Evolutionary conservation across 2,329 filamentous ascomycete species (phyloP).

Genomic region (Blumeriella jaapii): DNA sequence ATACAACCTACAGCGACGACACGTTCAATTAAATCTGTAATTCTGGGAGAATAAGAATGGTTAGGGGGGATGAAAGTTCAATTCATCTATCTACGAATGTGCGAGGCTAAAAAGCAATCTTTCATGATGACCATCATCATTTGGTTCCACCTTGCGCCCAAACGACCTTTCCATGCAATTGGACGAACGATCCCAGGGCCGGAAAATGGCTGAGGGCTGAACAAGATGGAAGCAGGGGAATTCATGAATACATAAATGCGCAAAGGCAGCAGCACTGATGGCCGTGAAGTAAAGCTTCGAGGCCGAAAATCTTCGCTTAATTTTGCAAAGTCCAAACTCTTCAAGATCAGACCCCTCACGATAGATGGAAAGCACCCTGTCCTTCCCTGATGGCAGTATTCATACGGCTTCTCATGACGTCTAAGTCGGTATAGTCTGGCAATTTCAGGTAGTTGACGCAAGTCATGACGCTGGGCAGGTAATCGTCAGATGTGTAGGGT

Average conservation of each 20-base stretch:
- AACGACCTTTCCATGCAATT: constrained; percentile 29
- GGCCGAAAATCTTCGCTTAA: constrained; percentile 1
- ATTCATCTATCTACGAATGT: constrained; percentile 22
- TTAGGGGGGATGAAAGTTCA: not conserved
- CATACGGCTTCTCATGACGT: constrained; percentile 67
- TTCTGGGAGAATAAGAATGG: no score
- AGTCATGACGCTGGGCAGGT: constrained; percentile 99
- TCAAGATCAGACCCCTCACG: constrained; percentile 36
- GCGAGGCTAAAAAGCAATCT: constrained; percentile 18
- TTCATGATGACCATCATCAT: no score
- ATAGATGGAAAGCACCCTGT: constrained; percentile 94
- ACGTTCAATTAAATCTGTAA: no score
- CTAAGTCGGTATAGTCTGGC: constrained; percentile 77
- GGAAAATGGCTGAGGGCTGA: constrained; percentile 4
- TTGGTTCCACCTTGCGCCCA: no score
- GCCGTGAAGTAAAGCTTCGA: constrained; percentile 15
- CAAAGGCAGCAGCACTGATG: constrained; percentile 15
- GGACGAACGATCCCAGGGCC: constrained; percentile 17
- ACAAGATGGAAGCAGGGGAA: constrained; percentile 11
- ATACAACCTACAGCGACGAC: no score
- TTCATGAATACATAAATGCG: constrained; percentile 24
- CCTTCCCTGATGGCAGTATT: constrained; percentile 85
- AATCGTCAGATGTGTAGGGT: constrained; percentile 89
- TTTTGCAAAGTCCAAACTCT: not conserved
- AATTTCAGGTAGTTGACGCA: constrained; percentile 99